phyloP scores from a whole-genome alignment of 2,329 filamentous ascomycete species.

The Cadophora luteo-olivacea region DNA sequence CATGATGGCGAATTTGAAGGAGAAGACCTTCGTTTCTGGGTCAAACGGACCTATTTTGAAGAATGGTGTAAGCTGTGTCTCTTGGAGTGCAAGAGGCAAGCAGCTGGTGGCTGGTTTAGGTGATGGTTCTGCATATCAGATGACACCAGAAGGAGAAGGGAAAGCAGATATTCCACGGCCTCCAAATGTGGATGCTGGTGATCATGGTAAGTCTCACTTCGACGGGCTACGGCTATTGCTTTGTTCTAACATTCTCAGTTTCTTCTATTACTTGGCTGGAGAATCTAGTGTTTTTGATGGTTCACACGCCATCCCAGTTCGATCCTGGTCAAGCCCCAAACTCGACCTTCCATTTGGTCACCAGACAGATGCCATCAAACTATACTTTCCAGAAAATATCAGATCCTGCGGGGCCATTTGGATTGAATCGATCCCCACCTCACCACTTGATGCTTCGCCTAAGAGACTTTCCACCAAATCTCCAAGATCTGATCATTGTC shows the following conservation, averaged over 20 bases:
- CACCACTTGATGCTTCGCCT: conserved; percentile 82
- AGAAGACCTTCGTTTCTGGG: conserved; percentile 62
- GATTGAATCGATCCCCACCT: conserved; percentile 67
- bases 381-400: conserved; percentile 78
- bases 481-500: conserved; percentile 83
- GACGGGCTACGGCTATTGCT: conserved; percentile 11
- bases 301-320: conserved; percentile 73
- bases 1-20: conserved; percentile 80
- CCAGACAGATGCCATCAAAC: conserved; percentile 57
- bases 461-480: conserved; percentile 77
- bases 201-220: conserved; percentile 65
- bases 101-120: conserved; percentile 86
- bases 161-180: conserved; percentile 84
- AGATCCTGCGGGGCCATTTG: conserved; percentile 77
- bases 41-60: conserved; percentile 71
- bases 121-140: conserved; percentile 81
- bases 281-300: conserved; percentile 81
- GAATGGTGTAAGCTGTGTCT: conserved; percentile 78
- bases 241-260: conserved; percentile 56
- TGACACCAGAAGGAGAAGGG: conserved; percentile 79
- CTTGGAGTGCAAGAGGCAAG: conserved; percentile 94
- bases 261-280: conserved; percentile 88
- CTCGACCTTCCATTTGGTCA: conserved; percentile 82
- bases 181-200: conserved; percentile 65
- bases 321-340: conserved; percentile 59